Conservation (phyloP, 345 rosid genomes). For the Citrus reticulata region DNA sequence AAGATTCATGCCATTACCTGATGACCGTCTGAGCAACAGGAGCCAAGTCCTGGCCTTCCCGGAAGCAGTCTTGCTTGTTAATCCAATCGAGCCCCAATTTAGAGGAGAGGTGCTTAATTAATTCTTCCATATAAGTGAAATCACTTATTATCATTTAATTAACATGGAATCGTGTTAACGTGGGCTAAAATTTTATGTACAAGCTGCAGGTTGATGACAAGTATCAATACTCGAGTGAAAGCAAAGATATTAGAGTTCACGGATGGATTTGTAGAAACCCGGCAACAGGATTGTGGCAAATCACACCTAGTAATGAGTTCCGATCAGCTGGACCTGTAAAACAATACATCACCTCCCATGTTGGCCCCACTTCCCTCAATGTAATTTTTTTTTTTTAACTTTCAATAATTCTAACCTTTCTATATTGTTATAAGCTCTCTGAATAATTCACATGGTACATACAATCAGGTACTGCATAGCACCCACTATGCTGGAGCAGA, state of each 20-base stretch:
- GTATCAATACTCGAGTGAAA: slow-evolving; percentile 69
- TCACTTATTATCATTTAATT: background rate
- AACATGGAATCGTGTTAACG: background rate
- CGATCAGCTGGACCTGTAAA: slow-evolving; percentile 81
- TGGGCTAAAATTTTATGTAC: background rate
- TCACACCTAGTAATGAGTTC: slow-evolving; percentile 85
- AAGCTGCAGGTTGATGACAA: slow-evolving; percentile 76
- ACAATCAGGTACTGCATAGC: slow-evolving; percentile 63
- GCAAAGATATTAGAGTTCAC: slow-evolving; percentile 57
- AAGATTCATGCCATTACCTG: slow-evolving; percentile 82
- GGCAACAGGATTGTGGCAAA: slow-evolving; percentile 81
- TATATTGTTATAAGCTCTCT: too few species aligned
- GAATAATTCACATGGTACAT: background rate
- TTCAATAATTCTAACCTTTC: too few species aligned
- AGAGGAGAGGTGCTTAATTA: slow-evolving; percentile 60
- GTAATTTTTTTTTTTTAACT: slow-evolving; percentile 30
- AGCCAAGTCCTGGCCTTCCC: slow-evolving; percentile 67
- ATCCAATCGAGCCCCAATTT: slow-evolving; percentile 63
- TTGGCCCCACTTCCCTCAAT: slow-evolving; percentile 75
- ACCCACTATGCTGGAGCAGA: slow-evolving; percentile 82
- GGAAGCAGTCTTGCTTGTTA: slow-evolving; percentile 70
- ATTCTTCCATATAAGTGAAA: background rate
- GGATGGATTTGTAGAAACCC: slow-evolving; percentile 81
- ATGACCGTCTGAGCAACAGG: slow-evolving; percentile 59
- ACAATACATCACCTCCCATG: slow-evolving; percentile 81